Evolutionary conservation across 768 basidiomycete species (phyloP).

Genomic region (Mrakia frigida): DNA sequence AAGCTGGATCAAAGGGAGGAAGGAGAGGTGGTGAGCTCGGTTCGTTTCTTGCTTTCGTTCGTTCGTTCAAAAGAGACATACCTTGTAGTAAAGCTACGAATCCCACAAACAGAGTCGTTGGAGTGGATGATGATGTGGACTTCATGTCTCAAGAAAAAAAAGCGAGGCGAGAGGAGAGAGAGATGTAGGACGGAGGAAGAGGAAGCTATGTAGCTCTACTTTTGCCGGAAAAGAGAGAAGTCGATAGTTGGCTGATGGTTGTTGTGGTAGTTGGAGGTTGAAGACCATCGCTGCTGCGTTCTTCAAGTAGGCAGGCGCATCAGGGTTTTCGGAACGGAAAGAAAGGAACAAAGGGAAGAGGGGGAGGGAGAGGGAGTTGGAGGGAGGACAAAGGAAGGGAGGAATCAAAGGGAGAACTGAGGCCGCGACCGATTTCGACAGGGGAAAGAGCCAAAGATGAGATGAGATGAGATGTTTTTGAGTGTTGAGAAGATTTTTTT

Average conservation of each 20-base stretch:
- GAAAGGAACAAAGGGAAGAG: background rate
- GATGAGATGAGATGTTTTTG: background rate
- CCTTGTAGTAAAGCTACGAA: background rate
- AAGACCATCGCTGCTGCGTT: too few relatives aligned
- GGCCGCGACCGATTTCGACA: background rate
- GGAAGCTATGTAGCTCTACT: background rate
- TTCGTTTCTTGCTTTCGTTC: background rate
- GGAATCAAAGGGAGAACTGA: background rate
- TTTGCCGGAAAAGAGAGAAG: background rate
- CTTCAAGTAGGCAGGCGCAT: too few relatives aligned
- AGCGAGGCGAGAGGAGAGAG: background rate
- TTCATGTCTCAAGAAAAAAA: background rate
- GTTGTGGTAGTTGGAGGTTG: background rate
- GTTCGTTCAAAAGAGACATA: background rate
- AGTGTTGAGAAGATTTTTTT: background rate
- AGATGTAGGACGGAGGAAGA: background rate
- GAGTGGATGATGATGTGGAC: background rate
- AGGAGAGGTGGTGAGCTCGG: background rate
- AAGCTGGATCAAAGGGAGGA: background rate
- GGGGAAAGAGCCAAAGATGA: background rate
- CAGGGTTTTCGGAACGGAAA: too few relatives aligned
- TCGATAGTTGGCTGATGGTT: background rate
- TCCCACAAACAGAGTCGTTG: background rate
- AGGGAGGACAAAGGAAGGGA: background rate
- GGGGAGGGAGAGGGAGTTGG: background rate